These are phyloP conservation scores for Lophium mytilinum DNA, from an alignment of 495 filamentous ascomycete species.

Conservation along the genomic window DNA sequence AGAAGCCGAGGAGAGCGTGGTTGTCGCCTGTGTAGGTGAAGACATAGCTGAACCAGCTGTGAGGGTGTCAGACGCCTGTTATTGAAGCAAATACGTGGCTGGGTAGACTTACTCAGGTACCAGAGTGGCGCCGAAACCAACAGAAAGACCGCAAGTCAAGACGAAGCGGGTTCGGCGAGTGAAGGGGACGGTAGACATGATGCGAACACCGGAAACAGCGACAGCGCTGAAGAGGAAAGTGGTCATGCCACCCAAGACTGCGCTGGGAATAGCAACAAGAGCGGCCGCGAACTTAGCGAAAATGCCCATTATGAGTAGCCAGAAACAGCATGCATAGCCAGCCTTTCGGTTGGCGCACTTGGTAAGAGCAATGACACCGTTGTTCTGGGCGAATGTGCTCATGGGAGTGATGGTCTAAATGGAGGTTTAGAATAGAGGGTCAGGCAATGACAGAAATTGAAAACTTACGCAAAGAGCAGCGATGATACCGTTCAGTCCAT, in stretches of 20 bases:
- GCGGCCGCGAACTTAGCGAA: conserved; percentile 91
- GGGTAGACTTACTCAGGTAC: conserved; percentile 53
- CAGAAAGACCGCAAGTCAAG: conserved; percentile 64
- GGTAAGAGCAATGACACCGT: conserved; percentile 84
- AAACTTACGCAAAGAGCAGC: conserved; percentile 53
- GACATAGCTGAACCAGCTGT: conserved; percentile 45
- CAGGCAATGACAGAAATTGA: too few species aligned
- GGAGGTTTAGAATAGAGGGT: too few species aligned
- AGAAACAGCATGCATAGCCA: conserved; percentile 69
- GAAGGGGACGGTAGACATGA: conserved; percentile 70
- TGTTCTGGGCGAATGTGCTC: conserved; percentile 79
- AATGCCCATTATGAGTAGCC: conserved; percentile 80
- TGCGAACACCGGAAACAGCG: conserved; percentile 76
- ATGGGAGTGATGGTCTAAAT: conserved; percentile 67
- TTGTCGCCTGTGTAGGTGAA: conserved; percentile 70
- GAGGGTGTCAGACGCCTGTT: conserved; percentile 6
- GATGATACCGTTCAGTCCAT: conserved; percentile 74
- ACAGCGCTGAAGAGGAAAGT: conserved; percentile 84
- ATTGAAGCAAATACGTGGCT: neutral
- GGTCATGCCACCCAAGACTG: conserved; percentile 88
- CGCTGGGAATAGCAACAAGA: conserved; percentile 68
- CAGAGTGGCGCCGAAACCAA: conserved; percentile 76
- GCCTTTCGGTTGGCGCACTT: conserved; percentile 83
- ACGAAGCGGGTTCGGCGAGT: conserved; percentile 84
- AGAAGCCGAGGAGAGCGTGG: conserved; percentile 62